Base-by-base conservation (phyloP, 495 filamentous ascomycete species). In the Tetracladium setigerum region DNA sequence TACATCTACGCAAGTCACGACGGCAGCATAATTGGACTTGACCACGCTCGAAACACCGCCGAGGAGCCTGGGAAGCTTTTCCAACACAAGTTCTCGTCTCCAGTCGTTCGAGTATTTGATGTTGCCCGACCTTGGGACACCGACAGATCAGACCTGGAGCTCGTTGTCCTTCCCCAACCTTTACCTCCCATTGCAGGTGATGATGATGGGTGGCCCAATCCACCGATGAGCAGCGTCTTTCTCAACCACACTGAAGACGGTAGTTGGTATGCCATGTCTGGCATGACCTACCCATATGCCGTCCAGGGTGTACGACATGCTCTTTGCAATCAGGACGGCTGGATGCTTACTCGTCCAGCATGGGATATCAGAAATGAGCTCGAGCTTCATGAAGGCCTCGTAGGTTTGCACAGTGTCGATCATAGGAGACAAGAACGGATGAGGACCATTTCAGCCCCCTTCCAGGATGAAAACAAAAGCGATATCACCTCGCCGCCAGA, bases 251-350 rank as follows among this genome's bases (percentile, higher is more conserved):
- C 88, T 7, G 78, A 85, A 52, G 72, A 72, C 32, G 90, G 89
- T 32, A 83, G 87, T 48, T 96, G 90, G 88, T 98, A 91, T 64
- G 92, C 90, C 14, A 77, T 98, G 65, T 95, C 92, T 0, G 91
- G 94, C 42, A 77, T 64, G 45, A 83, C 79, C 4, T 98, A 95
- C 56, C 92, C 92, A n/a, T 62, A 86, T 7, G 84, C 91, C 16
- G 81, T 89, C 9, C 78, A 85, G 17, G 77, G 81, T 5, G 82
- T 83, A 4, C 63, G 70, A 49, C 66, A 70, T 48, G 89, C 89
- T 1, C 71, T 73, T 43, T 81, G 79, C 53, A 81, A 83, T 49
- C 70, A 71, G 33, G 70, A 74, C 41, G 83, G 83, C 34, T 81
- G 76, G 62, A 61, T 62, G 62, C 34, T 50, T 14, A 43, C 49